phyloP scores from a whole-genome alignment of 257 asterid species.

The Solanum habrochaites region DNA sequence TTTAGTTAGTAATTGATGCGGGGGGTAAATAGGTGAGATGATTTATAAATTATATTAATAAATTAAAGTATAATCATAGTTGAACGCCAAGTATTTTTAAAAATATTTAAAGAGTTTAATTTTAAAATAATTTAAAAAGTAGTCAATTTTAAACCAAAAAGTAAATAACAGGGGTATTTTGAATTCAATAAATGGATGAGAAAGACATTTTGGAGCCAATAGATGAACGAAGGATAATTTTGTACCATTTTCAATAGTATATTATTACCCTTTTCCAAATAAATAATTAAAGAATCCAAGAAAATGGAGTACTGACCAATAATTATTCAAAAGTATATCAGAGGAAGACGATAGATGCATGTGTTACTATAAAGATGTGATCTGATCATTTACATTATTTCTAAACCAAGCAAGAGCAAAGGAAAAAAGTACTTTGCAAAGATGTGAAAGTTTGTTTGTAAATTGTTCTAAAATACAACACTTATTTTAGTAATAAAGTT shows the following conservation, averaged over 20 bases:
- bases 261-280: background rate
- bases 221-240: rapidly evolving
- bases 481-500: background rate
- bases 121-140: no score
- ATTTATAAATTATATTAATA: no score
- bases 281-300: background rate
- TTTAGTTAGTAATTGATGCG: no score
- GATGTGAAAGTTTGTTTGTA: background rate
- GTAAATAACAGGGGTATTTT: no score
- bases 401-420: no score
- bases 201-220: no score
- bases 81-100: no score
- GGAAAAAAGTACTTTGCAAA: background rate
- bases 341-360: background rate
- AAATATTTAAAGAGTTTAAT: no score
- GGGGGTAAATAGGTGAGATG: no score
- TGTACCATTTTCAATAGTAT: no score
- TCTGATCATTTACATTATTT: no score
- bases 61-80: no score
- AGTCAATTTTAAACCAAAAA: rapidly evolving
- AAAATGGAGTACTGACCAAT: background rate
- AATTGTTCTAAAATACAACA: background rate
- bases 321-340: background rate
- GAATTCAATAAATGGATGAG: rapidly evolving
- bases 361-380: background rate